Evolutionary conservation across 2,329 filamentous ascomycete species (phyloP).

Genomic region (Fusarium sp.): DNA sequence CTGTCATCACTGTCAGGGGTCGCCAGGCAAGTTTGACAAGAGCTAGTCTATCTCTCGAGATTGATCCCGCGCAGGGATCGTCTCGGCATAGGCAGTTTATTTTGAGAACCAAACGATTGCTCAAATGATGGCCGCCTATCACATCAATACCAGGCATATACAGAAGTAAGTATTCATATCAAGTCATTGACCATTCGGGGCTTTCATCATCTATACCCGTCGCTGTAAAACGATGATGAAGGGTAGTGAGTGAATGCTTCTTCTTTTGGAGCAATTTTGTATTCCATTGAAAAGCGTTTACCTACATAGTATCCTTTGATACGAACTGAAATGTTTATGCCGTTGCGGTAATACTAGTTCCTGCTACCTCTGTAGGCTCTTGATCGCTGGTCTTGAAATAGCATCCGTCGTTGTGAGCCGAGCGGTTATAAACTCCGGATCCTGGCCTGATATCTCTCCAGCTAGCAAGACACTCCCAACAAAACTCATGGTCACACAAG

Average conservation of each 20-base stretch:
- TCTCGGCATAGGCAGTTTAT: no score
- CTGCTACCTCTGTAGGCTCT: constrained; percentile 8
- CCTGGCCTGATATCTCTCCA: constrained; percentile 5
- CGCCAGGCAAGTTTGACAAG: not conserved
- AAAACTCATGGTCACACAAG: constrained; percentile 17
- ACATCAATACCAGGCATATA: no score
- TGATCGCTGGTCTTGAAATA: constrained; percentile 12
- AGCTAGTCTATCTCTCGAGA: no score
- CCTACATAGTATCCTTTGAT: not conserved
- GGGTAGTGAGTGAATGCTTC: not conserved
- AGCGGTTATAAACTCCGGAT: constrained; percentile 4
- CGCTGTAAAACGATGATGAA: no score
- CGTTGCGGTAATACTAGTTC: not conserved
- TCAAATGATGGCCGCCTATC: no score
- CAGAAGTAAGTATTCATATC: no score
- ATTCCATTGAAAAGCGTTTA: not conserved
- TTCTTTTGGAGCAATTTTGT: not conserved
- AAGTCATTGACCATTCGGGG: no score
- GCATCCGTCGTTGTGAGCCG: constrained; percentile 9
- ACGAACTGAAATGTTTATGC: not conserved
- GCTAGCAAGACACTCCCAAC: constrained; percentile 24
- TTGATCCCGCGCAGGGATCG: no score
- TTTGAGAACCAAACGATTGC: no score
- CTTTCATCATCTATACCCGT: no score
- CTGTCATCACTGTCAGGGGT: not conserved